Evolutionary conservation across 768 basidiomycete species (phyloP), one percentile per base, ranked within the genome.

Genomic region (Boletus rubescentipes): DNA sequence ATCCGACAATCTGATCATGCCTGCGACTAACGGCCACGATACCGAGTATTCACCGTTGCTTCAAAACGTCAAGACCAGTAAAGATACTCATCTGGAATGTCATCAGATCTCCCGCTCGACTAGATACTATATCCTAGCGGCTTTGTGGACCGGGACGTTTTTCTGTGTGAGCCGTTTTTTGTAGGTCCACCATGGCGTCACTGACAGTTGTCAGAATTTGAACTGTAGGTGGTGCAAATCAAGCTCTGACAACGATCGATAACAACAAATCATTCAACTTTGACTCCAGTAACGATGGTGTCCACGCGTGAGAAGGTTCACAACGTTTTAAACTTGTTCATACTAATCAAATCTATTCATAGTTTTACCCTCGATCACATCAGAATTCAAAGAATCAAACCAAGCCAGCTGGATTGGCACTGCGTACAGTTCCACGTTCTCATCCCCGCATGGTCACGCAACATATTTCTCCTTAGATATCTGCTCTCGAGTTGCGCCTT

Each of bases 401-500:
- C 63, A 63, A 52, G 61, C 63, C n/a, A 65, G 63, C 20, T 65
- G 63, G 63, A 48, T 66, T 5, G 64, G 63, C 15, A 66, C 63
- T 14, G 41, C 64, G 64, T 65, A 51, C 15, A 59, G 15, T 23
- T 16, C 11, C 5, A 3, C 26, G 26, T 6, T 26, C 26, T 26
- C 26, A 26, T 4, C 26, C 26, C 26, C 26, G 6, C 6, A 26
- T 26, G 3, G 4, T 26, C 26, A 26, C 26, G 26, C 26, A 26
- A 26, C 26, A 26, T 4, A 8, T 15, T 16, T 34, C 26, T 30
- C 40, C 5, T 53, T 40, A 60, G 53, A 29, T 91, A 88, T 67
- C 71, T 91, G 9, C 79, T 91, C 14, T 86, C 89, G 4, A 86
- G 82, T 4, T 88, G 86, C 67, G 87, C 89, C 3, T 91, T 91